Evolutionary conservation across 352 stramenopile species (phyloP), one percentile per base, ranked within the genome.

Genomic region (Blastocystis hominis): DNA sequence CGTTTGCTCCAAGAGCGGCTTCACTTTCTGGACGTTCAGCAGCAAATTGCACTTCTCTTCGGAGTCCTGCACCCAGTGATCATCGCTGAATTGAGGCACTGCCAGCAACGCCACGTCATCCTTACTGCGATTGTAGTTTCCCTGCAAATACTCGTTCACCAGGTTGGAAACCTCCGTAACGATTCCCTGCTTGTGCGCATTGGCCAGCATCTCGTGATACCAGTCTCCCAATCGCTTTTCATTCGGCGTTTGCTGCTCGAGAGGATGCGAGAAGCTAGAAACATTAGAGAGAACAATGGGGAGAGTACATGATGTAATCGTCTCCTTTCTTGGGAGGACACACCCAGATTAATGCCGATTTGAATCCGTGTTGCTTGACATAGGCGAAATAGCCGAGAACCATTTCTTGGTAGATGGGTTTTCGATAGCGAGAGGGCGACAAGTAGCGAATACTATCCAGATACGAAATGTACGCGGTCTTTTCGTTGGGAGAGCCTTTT

Each of bases 401-500:
- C 86, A 99, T 92, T 90, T 99, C 96, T 88, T 99, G 97, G 89
- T 99, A 99, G 50, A 99, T 95, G 75, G 97, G 96, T 9, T 96
- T 99, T 62, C 97, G 94, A 92, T 98, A 95, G 54, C 95, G 92
- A 15, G 94, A 80, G 15, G 97, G 97, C 77, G 96, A 93, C 88
- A 99, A 98, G 91, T 98, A 99, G 88, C 98, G 96, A n/a, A 99
- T 96, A 44, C 77, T 87, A 90, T 99, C 97, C 72, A 99, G 91
- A 89, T 99, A 99, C 44, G 95, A 98, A 68, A 99, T 95, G 91
- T 98, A 98, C 44, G 98, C 93, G 20, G 94, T 93, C 1, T 95
- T 92, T 15, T 93, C 91, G 90, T 99, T 99, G 61, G 95, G 97
- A 44, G 93, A 86, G 3, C 95, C 93, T 91, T 97, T 96, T 81